Conservation (phyloP, 352 stramenopile genomes). For the Blastocystis sp. region DNA sequence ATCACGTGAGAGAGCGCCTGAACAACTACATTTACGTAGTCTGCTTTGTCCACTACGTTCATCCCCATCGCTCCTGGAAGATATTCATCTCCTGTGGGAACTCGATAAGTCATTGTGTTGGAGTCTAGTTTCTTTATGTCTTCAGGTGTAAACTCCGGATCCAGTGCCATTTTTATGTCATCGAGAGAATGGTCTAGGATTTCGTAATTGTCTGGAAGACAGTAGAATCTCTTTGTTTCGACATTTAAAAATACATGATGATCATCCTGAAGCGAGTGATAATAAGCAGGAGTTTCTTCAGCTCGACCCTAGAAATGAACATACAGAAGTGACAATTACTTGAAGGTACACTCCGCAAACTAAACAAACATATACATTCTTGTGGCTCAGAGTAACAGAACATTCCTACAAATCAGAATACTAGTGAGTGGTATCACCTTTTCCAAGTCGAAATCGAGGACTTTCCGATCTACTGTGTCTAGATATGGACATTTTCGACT, state of each 20-base stretch:
- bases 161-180: constrained; percentile 86
- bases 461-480: constrained; percentile 91
- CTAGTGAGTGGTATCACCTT: constrained; percentile 71
- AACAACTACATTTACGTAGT: constrained; percentile 94
- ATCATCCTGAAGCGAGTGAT: constrained; percentile 86
- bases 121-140: constrained; percentile 81
- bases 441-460: constrained; percentile 98
- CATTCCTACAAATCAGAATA: constrained; percentile 68
- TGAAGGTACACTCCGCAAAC: constrained; percentile 98
- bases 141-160: constrained; percentile 77
- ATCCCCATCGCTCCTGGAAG: constrained; percentile 91
- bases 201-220: constrained; percentile 95
- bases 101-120: constrained; percentile 81
- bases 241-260: constrained; percentile 97
- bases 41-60: constrained; percentile 93
- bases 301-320: constrained; percentile 71
- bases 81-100: constrained; percentile 91
- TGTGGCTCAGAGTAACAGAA: constrained; percentile 86
- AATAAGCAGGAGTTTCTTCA: constrained; percentile 87
- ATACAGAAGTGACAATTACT: not conserved
- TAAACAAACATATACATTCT: constrained; percentile 96
- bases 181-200: constrained; percentile 88
- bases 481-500: constrained; percentile 89
- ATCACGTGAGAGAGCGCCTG: constrained; percentile 88
- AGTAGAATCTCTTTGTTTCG: constrained; percentile 82